phyloP scores from a whole-genome alignment of 768 basidiomycete species.

The Panellus pusillus region DNA sequence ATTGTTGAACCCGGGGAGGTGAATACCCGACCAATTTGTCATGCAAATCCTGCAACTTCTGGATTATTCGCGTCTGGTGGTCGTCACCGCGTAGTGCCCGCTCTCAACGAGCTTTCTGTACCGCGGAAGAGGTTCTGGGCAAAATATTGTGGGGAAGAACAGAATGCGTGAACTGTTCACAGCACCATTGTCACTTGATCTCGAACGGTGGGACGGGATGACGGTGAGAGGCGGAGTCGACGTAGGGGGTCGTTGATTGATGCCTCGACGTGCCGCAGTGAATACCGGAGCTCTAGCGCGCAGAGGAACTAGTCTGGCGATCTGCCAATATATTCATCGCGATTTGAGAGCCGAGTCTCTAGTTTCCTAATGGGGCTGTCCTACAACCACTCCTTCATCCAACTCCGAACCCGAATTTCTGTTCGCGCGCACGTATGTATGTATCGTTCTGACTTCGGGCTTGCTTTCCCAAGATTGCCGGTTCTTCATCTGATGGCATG shows the following conservation, averaged over 20 bases:
- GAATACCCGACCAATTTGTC: constrained; percentile 67
- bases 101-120: constrained; percentile 47
- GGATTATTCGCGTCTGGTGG: constrained; percentile 83
- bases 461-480: too few species aligned
- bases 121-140: constrained; percentile 38
- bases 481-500: too few species aligned
- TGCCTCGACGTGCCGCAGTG: constrained; percentile 2
- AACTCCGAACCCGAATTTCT: too few species aligned
- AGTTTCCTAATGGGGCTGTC: background rate
- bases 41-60: constrained; percentile 79
- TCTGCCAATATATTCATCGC: constrained; percentile 17
- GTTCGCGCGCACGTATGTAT: too few species aligned
- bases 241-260: background rate
- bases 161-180: background rate
- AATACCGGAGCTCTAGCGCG: constrained; percentile 5
- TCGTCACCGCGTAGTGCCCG: constrained; percentile 67
- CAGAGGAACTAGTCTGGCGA: constrained; percentile 8
- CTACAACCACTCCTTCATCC: too few species aligned
- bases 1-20: constrained; percentile 58
- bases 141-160: background rate
- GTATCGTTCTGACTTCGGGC: too few species aligned
- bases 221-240: constrained; percentile 1
- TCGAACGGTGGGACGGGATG: background rate
- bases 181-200: background rate
- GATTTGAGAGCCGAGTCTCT: background rate